Conservation (phyloP, 805 yeast genomes). For the Naumovozyma castellii region DNA sequence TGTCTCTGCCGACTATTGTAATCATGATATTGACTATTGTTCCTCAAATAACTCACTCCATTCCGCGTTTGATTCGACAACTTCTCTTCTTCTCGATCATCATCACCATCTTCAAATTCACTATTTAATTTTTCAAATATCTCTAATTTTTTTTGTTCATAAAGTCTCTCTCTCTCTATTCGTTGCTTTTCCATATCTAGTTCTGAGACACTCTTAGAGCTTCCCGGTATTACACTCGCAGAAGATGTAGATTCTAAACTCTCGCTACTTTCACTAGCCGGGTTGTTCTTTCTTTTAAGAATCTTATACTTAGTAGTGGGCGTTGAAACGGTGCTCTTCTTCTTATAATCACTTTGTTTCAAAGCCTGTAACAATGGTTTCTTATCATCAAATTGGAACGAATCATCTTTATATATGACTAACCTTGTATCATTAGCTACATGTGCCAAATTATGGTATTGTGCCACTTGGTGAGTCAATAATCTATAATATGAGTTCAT, state of each 20-base stretch:
- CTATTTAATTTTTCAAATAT: slow-evolving; percentile 28
- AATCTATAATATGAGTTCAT: slow-evolving; percentile 63
- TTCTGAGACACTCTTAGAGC: neutral
- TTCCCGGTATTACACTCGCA: neutral
- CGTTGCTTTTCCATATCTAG: slow-evolving; percentile 5
- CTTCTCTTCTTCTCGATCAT: slow-evolving; percentile 2
- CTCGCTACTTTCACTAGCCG: neutral
- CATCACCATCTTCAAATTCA: slow-evolving; percentile 19
- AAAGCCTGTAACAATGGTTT: slow-evolving; percentile 15
- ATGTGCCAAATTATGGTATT: slow-evolving; percentile 55
- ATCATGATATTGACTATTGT: too few species aligned
- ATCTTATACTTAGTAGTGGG: neutral
- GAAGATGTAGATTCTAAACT: slow-evolving; percentile 1
- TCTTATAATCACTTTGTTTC: slow-evolving; percentile 2
- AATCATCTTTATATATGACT: slow-evolving; percentile 33
- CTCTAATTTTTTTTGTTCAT: slow-evolving; percentile 34
- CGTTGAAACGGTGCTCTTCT: neutral
- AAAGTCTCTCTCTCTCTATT: slow-evolving; percentile 35
- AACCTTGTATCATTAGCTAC: slow-evolving; percentile 42
- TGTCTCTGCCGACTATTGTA: too few species aligned
- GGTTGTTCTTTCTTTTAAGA: neutral
- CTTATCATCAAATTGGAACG: slow-evolving; percentile 10
- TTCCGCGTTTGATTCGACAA: too few species aligned
- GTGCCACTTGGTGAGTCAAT: slow-evolving; percentile 61
- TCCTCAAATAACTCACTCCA: too few species aligned